A percentile compares a stretch with the other conserved stretches of the same genome.
Conservation (phyloP, 352 stramenopile genomes). For the Phytopythium kandeliae region DNA sequence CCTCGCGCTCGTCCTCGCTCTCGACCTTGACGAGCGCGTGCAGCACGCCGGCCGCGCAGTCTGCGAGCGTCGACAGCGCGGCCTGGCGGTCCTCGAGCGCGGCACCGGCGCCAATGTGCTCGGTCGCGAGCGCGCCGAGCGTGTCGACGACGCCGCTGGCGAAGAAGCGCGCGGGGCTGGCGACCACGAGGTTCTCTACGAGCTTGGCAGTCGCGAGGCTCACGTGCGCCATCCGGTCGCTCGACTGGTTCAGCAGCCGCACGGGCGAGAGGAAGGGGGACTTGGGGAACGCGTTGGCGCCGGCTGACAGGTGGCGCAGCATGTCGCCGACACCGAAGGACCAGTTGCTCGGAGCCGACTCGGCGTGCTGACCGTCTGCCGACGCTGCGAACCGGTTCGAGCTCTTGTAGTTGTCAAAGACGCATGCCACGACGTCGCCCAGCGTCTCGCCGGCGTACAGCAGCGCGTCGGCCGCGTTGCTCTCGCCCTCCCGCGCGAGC, state of each 20-base stretch:
- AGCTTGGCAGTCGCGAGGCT: conserved; percentile 34
- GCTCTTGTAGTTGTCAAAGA: conserved; percentile 62
- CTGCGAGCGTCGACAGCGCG: conserved; percentile 41
- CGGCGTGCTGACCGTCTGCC: conserved; percentile 47
- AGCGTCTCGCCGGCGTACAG: conserved; percentile 38
- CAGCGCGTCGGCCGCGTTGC: conserved; percentile 19
- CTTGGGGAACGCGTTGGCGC: conserved; percentile 38
- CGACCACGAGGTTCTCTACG: conserved; percentile 40
- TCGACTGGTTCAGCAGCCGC: conserved; percentile 45
- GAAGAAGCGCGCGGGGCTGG: conserved; percentile 30
- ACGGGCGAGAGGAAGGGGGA: conserved; percentile 43
- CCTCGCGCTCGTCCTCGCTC: conserved; percentile 11
- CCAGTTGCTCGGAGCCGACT: conserved; percentile 65
- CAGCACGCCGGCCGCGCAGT: conserved; percentile 42
- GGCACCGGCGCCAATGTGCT: conserved; percentile 30
- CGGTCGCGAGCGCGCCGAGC: conserved; percentile 26
- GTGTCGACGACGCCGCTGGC: conserved; percentile 14
- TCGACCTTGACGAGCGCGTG: conserved; percentile 31
- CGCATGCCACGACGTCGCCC: conserved; percentile 25
- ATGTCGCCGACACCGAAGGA: conserved; percentile 70
- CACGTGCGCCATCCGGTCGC: conserved; percentile 26
- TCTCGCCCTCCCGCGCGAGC: conserved; percentile 4
- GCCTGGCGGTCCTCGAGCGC: conserved; percentile 61
- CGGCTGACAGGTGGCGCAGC: conserved; percentile 42
- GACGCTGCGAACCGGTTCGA: conserved; percentile 54